Conservation (phyloP, 2,329 filamentous ascomycete species). For the Clarireedia sp. region DNA sequence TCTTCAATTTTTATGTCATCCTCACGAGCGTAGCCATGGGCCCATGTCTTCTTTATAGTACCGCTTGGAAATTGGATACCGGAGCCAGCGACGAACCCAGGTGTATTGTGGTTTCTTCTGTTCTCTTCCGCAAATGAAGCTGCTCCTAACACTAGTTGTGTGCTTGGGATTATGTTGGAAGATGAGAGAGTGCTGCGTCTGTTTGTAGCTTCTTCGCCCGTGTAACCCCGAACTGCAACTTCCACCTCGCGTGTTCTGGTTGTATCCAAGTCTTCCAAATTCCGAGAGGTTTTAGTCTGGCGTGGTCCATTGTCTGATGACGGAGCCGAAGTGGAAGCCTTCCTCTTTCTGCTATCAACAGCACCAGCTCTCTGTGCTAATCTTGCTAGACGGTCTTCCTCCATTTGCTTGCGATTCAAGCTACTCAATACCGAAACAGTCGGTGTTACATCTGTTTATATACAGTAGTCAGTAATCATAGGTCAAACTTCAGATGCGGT, state of each 20-base stretch:
- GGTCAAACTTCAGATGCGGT: too few relatives aligned
- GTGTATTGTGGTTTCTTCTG: not conserved
- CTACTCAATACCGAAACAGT: not conserved
- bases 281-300: constrained; percentile 2
- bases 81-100: constrained; percentile 3
- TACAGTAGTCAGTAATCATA: not conserved
- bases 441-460: not conserved
- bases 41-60: constrained; percentile 75
- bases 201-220: not conserved
- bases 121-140: not conserved
- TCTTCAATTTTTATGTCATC: constrained; percentile 86
- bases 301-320: constrained; percentile 7
- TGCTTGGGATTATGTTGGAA: not conserved
- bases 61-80: constrained; percentile 40
- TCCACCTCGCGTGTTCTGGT: not conserved
- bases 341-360: constrained; percentile 20
- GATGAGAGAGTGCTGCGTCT: not conserved
- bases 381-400: constrained; percentile 70
- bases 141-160: not conserved
- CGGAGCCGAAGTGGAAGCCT: constrained; percentile 27
- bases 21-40: constrained; percentile 50
- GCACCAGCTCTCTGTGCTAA: constrained; percentile 36
- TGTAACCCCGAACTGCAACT: not conserved
- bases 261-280: not conserved
- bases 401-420: constrained; percentile 72